Base-by-base conservation (phyloP, 306 rosid species). In the Fragaria ananassa region DNA sequence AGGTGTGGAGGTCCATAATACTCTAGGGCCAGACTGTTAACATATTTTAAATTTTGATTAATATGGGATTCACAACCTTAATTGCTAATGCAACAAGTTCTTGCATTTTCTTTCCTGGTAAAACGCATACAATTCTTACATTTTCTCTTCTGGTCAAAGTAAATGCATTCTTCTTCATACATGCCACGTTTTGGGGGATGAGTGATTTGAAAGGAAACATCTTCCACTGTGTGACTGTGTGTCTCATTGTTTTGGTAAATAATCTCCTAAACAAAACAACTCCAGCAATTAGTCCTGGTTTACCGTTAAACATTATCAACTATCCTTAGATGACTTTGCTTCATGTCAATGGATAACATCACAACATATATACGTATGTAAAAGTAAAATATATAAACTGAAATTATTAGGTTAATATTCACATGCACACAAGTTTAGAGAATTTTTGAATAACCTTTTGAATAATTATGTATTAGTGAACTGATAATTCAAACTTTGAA, bases 1-100 rank as follows among this genome's bases (percentile, higher is more conserved):
- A 54, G 50, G 63, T 51, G 79, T 78, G 60, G 74, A 68, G 67
- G 73, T 72, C 78, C 78, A 39, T n/a, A 10, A 39, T 23, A 35
- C 44, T 37, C 46, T 73, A 72, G 12, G 68, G 66, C 63, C 37
- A 3, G 15, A 19, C 57, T 10, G 25, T 42, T 47, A 60, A n/a
- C 57, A 51, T 14, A 15, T 27, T 5, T 11, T 13, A 0, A 56
- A 21, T 6, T 23, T 37, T 37, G 41, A 71, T 71, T 41, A 54
- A n/a, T 67, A 54, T 47, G 71, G 71, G 18, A 14, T 61, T 14
- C 10, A 25, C 54, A 37, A 4, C 44, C 27, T 50, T 50, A 35
- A 60, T 77, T 44, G n/a, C 68, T 25, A 53, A 39, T 51, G 11
- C 50, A 66, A 18, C 14, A 35, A 21, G 0, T 53, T 21, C 14